Evolutionary conservation across 306 rosid genomes (phyloP).

Genomic region (Ceratonia siliqua): DNA sequence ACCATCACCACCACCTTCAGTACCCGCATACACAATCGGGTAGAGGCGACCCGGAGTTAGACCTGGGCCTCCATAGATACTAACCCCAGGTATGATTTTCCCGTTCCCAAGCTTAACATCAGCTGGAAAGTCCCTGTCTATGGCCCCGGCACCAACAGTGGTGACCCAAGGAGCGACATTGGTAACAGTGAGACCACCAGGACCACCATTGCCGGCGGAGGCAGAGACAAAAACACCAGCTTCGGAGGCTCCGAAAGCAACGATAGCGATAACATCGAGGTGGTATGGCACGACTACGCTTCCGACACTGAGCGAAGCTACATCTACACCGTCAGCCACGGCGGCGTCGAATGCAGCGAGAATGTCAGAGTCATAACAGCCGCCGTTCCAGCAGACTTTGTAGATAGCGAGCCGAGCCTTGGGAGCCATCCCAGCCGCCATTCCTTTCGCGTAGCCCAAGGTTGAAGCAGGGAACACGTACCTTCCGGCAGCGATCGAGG

Average conservation of each 20-base stretch:
- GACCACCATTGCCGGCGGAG: conserved; percentile 83
- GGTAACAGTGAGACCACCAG: conserved; percentile 74
- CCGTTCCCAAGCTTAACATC: conserved; percentile 79
- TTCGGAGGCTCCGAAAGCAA: conserved; percentile 65
- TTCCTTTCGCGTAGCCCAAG: conserved; percentile 73
- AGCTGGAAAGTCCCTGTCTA: conserved; percentile 81
- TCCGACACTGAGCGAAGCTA: conserved; percentile 79
- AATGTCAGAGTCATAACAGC: conserved; percentile 83
- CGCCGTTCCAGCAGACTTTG: conserved; percentile 83
- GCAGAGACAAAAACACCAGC: conserved; percentile 77
- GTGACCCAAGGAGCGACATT: conserved; percentile 91
- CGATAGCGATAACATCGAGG: conserved; percentile 78
- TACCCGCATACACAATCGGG: conserved; percentile 63
- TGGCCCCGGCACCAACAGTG: conserved; percentile 87
- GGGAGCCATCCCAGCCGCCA: conserved; percentile 92
- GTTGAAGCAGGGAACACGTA: conserved; percentile 79
- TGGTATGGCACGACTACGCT: conserved; percentile 79
- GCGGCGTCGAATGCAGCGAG: conserved; percentile 88
- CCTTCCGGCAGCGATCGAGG: conserved; percentile 86
- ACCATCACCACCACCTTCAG: conserved; percentile 56
- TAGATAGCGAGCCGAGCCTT: conserved; percentile 81
- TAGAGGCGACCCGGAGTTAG: conserved; percentile 63
- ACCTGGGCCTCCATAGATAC: conserved; percentile 79
- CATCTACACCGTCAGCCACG: conserved; percentile 72
- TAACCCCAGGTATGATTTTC: conserved; percentile 49